Conservation (phyloP, 2,329 filamentous ascomycete species). For the Ramichloridium luteum region DNA sequence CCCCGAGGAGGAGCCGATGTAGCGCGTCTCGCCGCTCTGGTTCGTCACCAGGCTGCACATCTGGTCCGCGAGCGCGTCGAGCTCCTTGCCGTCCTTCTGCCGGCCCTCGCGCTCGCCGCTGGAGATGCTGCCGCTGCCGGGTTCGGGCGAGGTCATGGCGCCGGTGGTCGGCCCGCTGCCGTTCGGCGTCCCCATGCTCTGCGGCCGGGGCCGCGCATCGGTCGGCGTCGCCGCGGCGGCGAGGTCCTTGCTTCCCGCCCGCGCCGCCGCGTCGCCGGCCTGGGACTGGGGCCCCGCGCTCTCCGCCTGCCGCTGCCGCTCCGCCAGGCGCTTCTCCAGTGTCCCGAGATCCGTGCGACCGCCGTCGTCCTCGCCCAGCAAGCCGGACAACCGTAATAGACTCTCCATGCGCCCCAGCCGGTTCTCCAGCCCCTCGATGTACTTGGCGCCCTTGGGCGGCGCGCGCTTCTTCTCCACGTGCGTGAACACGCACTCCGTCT, state of each 20-base stretch:
- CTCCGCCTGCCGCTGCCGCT: conserved; percentile 29
- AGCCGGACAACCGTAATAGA: conserved; percentile 69
- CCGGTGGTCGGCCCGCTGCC: conserved; percentile 5
- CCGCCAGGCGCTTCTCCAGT: conserved; percentile 61
- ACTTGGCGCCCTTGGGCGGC: conserved; percentile 94
- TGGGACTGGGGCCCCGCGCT: conserved; percentile 16
- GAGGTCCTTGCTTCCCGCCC: conserved; percentile 14
- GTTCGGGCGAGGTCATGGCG: conserved; percentile 5
- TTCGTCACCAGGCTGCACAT: conserved; percentile 98
- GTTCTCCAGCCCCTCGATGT: conserved; percentile 94
- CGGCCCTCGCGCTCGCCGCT: conserved; percentile 8
- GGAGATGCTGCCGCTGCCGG: conserved; percentile 5
- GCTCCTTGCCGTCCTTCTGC: conserved; percentile 43
- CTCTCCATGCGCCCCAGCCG: conserved; percentile 92
- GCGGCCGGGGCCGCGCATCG: not conserved
- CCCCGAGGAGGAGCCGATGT: conserved; percentile 91
- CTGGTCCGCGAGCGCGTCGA: conserved; percentile 87
- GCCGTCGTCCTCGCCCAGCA: conserved; percentile 74
- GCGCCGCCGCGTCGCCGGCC: no score
- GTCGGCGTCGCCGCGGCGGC: conserved; percentile 5
- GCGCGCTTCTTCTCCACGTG: conserved; percentile 98
- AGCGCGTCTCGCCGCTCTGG: conserved; percentile 84
- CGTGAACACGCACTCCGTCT: conserved; percentile 93
- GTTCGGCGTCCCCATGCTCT: not conserved
- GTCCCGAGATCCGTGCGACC: conserved; percentile 79